Base-by-base conservation (phyloP, 2,329 filamentous ascomycete genomes). In the Penicillium sp. region DNA sequence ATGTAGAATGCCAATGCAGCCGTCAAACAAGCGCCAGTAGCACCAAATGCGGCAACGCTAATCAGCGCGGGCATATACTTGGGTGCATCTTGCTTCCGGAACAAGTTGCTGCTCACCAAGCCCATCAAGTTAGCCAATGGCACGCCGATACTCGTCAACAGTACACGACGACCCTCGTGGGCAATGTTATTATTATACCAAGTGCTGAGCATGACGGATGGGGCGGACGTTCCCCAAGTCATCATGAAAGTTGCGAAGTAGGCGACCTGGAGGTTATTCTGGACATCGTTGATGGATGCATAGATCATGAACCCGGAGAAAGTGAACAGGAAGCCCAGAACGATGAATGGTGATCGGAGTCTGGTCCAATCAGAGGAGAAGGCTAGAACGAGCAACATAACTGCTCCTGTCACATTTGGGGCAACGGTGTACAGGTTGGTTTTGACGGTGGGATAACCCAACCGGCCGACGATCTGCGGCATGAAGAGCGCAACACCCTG, bases 131-230 rank as follows among this genome's bases (percentile, higher is more conserved):
- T 92, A 4, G 88, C 89, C 10, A 90, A 70, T 0, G 89, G 88
- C 0, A 92, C 88, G 25, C 86, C 87, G 17, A 91, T 81, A 28
- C 84, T 86, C 0, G 88, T 91, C 14, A 91, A 77, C 0, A 86
- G 79, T 6, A 90, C 80, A 44, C 89, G 85, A 36, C 85, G 83
- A 55, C 87, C 86, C 72, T 92, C 89, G 65, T 92, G 83, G 1
- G 88, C 88, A 53, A 91, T 83, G 69, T 93, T 93, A 77, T 92
- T 92, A 75, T 90, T 92, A 75, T 91, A 91, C 86, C 86, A 88
- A 54, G 84, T 78, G 61, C 85, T 76, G 9, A 74, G 77, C 12
- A 92, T 77, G 9, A 91, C 88, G 0, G 84, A 88, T 0, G 89
- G 88, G 0, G 88, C 88, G 1, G 85, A 87, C 0, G 88, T 90